Percentiles rank a stretch among this genome's conserved stretches.
Conservation (phyloP, 2,329 filamentous ascomycete species). For the Massarina eburnea region DNA sequence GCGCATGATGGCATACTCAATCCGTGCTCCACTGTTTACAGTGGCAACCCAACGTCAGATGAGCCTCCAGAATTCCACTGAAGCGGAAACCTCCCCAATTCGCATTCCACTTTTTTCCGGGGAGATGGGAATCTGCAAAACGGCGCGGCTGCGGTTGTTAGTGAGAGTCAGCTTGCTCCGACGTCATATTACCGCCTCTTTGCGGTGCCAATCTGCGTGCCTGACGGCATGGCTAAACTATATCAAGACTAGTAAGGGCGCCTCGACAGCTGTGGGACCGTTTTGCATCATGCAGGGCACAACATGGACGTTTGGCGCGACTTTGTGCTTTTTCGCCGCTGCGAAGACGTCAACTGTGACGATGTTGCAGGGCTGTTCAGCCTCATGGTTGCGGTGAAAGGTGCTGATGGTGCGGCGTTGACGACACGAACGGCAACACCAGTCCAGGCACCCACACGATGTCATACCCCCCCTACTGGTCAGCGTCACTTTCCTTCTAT, state of each 20-base stretch:
- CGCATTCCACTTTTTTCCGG: too few relatives aligned
- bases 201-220: constrained; percentile 4
- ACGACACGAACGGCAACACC: not conserved
- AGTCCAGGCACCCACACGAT: too few relatives aligned
- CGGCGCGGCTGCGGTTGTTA: too few relatives aligned
- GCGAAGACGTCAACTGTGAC: constrained; percentile 8
- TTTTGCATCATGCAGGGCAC: constrained; percentile 10
- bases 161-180: not conserved
- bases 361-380: constrained; percentile 1
- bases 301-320: not conserved
- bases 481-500: too few relatives aligned
- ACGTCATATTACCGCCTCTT: constrained; percentile 5
- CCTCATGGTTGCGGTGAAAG: not conserved
- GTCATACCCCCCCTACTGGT: too few relatives aligned
- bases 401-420: not conserved
- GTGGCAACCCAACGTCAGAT: constrained; percentile 5
- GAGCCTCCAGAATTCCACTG: too few relatives aligned
- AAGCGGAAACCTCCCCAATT: not conserved
- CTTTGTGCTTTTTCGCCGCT: constrained; percentile 1
- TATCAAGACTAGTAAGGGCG: not conserved
- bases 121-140: too few relatives aligned
- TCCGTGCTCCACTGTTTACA: too few relatives aligned
- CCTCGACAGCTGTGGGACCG: constrained; percentile 3
- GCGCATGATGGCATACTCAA: constrained; percentile 2
- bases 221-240: constrained; percentile 5